A percentile compares a stretch with the other conserved stretches of the same genome.
phyloP scores from a whole-genome alignment of 2,329 filamentous ascomycete genomes.

The Aspergillus cejpii region DNA sequence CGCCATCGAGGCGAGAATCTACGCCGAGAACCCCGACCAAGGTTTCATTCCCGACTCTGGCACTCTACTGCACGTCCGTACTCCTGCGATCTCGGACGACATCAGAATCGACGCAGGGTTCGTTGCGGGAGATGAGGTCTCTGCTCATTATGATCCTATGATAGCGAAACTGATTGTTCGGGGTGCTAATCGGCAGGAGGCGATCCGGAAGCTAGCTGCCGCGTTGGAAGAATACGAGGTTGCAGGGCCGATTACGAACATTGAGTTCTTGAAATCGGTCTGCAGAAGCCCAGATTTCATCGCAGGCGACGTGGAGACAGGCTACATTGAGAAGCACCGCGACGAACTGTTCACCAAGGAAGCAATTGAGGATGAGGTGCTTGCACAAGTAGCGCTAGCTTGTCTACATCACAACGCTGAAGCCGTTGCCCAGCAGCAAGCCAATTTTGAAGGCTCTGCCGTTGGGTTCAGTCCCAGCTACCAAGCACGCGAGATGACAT shows the following conservation, averaged over 20 bases:
- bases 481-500: constrained; percentile 57
- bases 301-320: constrained; percentile 83
- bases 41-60: constrained; percentile 95
- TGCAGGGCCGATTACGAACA: constrained; percentile 87
- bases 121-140: constrained; percentile 81
- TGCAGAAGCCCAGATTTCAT: constrained; percentile 78
- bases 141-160: constrained; percentile 96
- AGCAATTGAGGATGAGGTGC: constrained; percentile 62
- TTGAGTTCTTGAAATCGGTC: constrained; percentile 88
- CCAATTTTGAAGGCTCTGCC: constrained; percentile 27
- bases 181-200: constrained; percentile 68
- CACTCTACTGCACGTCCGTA: constrained; percentile 72
- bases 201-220: constrained; percentile 71
- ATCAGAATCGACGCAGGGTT: constrained; percentile 93
- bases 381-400: constrained; percentile 79
- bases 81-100: constrained; percentile 61
- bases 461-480: constrained; percentile 58
- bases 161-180: constrained; percentile 95
- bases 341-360: constrained; percentile 67
- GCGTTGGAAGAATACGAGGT: constrained; percentile 87
- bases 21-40: constrained; percentile 85
- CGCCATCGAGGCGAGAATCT: constrained; percentile 92
- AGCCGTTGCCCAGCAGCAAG: constrained; percentile 19
- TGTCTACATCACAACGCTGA: constrained; percentile 51
- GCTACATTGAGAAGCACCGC: constrained; percentile 86